These are phyloP conservation scores for Spathaspora passalidarum DNA, from an alignment of 805 yeast species.

Conservation along the genomic window DNA sequence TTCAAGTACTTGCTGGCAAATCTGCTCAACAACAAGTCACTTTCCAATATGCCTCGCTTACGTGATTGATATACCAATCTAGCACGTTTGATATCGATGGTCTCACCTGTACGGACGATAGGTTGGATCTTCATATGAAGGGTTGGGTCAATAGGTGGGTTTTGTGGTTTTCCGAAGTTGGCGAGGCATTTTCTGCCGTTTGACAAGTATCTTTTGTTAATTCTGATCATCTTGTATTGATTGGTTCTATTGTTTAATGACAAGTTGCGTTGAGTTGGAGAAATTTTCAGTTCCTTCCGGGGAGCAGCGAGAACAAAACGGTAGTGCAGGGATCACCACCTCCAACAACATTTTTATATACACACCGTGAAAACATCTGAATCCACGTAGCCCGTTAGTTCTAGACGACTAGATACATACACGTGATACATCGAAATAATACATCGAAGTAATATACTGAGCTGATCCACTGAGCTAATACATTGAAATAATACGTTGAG, in stretches of 20 bases:
- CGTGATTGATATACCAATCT: slow-evolving; percentile 87
- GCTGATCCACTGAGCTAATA: too few species aligned
- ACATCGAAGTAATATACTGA: too few species aligned
- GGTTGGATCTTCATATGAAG: slow-evolving; percentile 66
- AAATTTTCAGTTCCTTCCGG: too few species aligned
- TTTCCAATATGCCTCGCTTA: slow-evolving; percentile 92
- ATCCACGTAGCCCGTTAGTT: too few species aligned
- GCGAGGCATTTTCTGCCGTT: slow-evolving; percentile 1
- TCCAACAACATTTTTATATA: too few species aligned
- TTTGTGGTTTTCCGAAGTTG: slow-evolving; percentile 43
- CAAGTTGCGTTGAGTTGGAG: not conserved
- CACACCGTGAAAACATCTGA: too few species aligned
- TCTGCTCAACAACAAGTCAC: slow-evolving; percentile 79
- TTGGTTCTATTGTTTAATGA: too few species aligned
- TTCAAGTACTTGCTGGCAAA: slow-evolving; percentile 77
- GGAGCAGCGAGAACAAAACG: too few species aligned
- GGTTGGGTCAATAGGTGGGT: slow-evolving; percentile 26
- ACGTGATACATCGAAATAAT: too few species aligned
- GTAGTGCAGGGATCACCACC: too few species aligned
- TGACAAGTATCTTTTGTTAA: slow-evolving; percentile 1
- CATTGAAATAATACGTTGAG: too few species aligned
- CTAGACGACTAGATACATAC: too few species aligned
- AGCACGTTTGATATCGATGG: slow-evolving; percentile 74
- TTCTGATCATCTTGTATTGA: not conserved
- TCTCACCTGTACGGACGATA: slow-evolving; percentile 70